phyloP scores from a whole-genome alignment of 805 yeast genomes.

The Candida golubevii region DNA sequence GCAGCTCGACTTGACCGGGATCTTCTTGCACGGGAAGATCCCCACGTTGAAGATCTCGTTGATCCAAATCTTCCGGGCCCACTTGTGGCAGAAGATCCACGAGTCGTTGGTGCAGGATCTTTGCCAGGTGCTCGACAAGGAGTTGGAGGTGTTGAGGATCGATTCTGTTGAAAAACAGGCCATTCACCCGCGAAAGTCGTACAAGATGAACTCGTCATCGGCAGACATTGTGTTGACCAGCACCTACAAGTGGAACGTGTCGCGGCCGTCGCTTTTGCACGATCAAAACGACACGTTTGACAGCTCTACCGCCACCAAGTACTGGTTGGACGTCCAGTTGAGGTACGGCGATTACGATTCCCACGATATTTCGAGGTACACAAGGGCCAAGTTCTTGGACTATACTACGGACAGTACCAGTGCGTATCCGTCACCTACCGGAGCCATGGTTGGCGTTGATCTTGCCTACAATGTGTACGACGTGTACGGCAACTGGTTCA shows the following conservation, averaged over 20 bases:
- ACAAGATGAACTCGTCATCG: slow-evolving; percentile 92
- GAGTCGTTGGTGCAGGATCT: slow-evolving; percentile 91
- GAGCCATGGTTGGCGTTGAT: slow-evolving; percentile 86
- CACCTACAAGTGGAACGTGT: slow-evolving; percentile 75
- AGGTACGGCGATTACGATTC: slow-evolving; percentile 97
- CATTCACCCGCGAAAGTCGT: slow-evolving; percentile 95
- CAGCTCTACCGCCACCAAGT: slow-evolving; percentile 59
- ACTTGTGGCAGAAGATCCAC: slow-evolving; percentile 98
- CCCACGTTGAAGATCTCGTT: slow-evolving; percentile 94
- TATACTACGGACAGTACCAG: slow-evolving; percentile 85
- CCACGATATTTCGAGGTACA: slow-evolving; percentile 91
- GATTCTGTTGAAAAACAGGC: slow-evolving; percentile 86
- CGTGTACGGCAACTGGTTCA: slow-evolving; percentile 97
- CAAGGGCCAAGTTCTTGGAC: slow-evolving; percentile 88
- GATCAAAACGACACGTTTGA: slow-evolving; percentile 64
- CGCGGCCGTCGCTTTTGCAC: slow-evolving; percentile 73
- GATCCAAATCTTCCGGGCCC: slow-evolving; percentile 95
- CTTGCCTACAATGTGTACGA: slow-evolving; percentile 94
- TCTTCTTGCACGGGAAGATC: slow-evolving; percentile 94
- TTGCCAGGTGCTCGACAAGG: slow-evolving; percentile 87
- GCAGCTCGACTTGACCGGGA: slow-evolving; percentile 93
- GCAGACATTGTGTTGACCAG: slow-evolving; percentile 84
- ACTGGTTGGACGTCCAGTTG: slow-evolving; percentile 93
- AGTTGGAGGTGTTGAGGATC: slow-evolving; percentile 75
- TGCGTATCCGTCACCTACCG: slow-evolving; percentile 89